These are phyloP conservation scores for Candida insectorum DNA, from an alignment of 805 yeast genomes.

Conservation along the genomic window DNA sequence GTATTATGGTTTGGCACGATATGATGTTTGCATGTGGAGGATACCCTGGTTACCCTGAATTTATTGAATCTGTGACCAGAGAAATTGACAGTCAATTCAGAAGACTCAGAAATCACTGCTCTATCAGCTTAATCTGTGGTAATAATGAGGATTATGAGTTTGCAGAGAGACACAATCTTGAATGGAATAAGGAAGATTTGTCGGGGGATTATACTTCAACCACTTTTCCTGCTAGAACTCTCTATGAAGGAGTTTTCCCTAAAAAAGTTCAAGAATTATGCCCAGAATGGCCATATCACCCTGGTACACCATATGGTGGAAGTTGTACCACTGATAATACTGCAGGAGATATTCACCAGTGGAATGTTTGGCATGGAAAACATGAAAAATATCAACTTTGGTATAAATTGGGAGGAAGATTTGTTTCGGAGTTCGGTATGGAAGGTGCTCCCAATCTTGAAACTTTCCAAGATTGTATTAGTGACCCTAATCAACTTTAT, in stretches of 20 bases:
- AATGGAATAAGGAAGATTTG: constrained; percentile 23
- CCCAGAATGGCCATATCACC: constrained; percentile 33
- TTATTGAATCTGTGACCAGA: constrained; percentile 28
- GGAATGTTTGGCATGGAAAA: constrained; percentile 54
- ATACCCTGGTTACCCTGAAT: constrained; percentile 41
- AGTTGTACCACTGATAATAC: constrained; percentile 12
- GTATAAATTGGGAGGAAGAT: constrained; percentile 41
- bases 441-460: constrained; percentile 34
- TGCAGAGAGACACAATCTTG: constrained; percentile 30
- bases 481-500: constrained; percentile 30
- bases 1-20: constrained; percentile 52
- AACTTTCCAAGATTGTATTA: constrained; percentile 31
- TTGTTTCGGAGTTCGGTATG: constrained; percentile 53
- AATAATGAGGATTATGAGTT: constrained; percentile 47
- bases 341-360: constrained; percentile 48
- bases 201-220: constrained; percentile 27
- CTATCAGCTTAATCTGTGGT: constrained; percentile 37
- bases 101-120: constrained; percentile 38
- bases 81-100: constrained; percentile 38
- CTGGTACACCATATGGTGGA: constrained; percentile 50
- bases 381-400: constrained; percentile 47
- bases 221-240: constrained; percentile 38
- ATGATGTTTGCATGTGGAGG: constrained; percentile 57
- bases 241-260: constrained; percentile 40
- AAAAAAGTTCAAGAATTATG: constrained; percentile 18